Percentiles rank a stretch among this genome's conserved stretches.
These are phyloP conservation scores for Posidonia australis DNA, from an alignment of 106 monocot species.

Conservation along the genomic window DNA sequence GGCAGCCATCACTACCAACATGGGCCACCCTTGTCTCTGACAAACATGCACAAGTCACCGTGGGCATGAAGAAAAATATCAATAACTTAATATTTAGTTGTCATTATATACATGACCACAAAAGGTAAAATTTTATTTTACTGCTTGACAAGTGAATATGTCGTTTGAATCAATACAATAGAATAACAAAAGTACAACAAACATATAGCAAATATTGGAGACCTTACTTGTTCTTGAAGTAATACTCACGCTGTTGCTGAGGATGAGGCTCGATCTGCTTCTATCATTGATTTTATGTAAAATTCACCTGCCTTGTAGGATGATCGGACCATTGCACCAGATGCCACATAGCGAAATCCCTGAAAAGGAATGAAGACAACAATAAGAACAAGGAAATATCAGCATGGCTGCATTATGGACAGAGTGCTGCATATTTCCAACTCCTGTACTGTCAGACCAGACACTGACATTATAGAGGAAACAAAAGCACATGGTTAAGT, in stretches of 20 bases:
- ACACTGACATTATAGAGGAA: neutral
- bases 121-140: too few species aligned
- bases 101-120: too few species aligned
- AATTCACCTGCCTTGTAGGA: constrained; percentile 42
- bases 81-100: neutral
- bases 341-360: constrained; percentile 42
- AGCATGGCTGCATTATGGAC: neutral
- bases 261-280: constrained; percentile 26
- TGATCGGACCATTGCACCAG: constrained; percentile 36
- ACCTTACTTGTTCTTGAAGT: neutral
- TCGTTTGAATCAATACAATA: neutral
- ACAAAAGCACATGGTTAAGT: constrained; percentile 4
- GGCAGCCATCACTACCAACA: neutral
- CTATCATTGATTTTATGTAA: constrained; percentile 44
- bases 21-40: neutral
- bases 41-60: neutral
- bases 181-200: neutral
- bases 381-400: neutral
- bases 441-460: neutral
- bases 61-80: neutral
- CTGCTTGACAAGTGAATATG: too few species aligned
- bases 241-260: constrained; percentile 1
- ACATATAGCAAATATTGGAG: neutral
- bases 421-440: neutral
- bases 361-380: constrained; percentile 9